phyloP scores from a whole-genome alignment of 352 stramenopile genomes.

The Phytophthora foliorum region DNA sequence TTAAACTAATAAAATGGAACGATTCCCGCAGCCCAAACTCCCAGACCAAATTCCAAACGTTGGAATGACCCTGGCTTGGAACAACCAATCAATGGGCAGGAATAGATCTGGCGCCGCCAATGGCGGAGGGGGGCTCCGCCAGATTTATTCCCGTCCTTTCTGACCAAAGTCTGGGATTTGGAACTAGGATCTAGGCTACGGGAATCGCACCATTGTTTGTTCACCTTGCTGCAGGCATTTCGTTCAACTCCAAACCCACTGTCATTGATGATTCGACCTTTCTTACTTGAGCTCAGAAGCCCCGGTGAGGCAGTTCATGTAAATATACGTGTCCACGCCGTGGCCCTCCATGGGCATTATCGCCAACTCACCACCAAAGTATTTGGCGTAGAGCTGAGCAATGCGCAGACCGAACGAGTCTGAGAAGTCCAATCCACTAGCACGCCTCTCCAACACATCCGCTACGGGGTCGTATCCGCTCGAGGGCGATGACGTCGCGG shows the following conservation, averaged over 20 bases:
- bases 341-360: slow-evolving; percentile 99
- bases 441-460: slow-evolving; percentile 72
- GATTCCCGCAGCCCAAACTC: too few species aligned
- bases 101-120: too few species aligned
- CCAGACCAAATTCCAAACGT: too few species aligned
- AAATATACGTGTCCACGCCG: slow-evolving; percentile 96
- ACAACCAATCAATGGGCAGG: too few species aligned
- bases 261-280: slow-evolving; percentile 4
- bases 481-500: slow-evolving; percentile 19
- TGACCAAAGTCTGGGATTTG: too few species aligned
- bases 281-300: slow-evolving; percentile 79
- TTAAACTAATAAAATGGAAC: too few species aligned
- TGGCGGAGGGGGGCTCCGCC: too few species aligned
- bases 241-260: slow-evolving; percentile 2
- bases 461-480: slow-evolving; percentile 77
- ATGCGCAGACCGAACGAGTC: slow-evolving; percentile 93
- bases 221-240: slow-evolving; percentile 10
- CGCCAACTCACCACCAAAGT: slow-evolving; percentile 98
- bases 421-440: slow-evolving; percentile 71
- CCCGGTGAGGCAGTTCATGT: slow-evolving; percentile 87
- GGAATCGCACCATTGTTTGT: slow-evolving; percentile 11
- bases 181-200: too few species aligned
- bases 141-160: too few species aligned
- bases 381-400: slow-evolving; percentile 95
- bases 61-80: too few species aligned